Evolutionary conservation across 1,284 basidiomycete genomes (phyloP), one percentile per base, ranked within the genome.

Genomic region (Pseudozyma sp.): DNA sequence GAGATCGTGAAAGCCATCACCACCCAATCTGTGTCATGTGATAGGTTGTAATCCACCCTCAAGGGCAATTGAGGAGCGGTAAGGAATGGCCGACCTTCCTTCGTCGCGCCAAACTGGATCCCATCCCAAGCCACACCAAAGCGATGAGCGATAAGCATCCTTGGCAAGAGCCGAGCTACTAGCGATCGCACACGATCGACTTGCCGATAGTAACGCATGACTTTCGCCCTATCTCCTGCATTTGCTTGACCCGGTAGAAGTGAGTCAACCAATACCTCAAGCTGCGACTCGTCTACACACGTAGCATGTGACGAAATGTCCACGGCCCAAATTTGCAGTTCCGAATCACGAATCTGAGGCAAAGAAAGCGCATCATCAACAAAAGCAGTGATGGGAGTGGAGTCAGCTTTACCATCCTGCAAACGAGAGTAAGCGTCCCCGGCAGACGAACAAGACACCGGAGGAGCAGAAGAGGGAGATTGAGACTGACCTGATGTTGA

Each of bases 1-100:
- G 52, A 12, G 16, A 48, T 18, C 35, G 56, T 47, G 42, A 78
- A 78, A 8, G 80, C 82, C 55, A 84, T 53, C 0, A 79, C 76
- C 19, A 84, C 78, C 81, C 81, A 84, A 38, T 83, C 75, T 14
- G 62, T 61, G 44, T 84, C 83, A 51, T 84, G 83, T 12, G 81
- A 72, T 25, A 83, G 53, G 57, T 84, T 84, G 59, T 69, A 81
- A 61, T 83, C 83, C 18, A 77, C 25, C 13, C 43, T 35, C 18
- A 34, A 13, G 4, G 39, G 13, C 1, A 39, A 6, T 1, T 12
- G 39, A 19, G 11, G 51, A 10, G 16, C 19, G 0, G 31, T 18
- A 8, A 69, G 5, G 18, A 43, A 78, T 5, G 78, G 78, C 2
- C 78, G 68, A 10, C 78, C 78, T 19, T 71, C 63, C 0, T 7